Evolutionary conservation across 352 stramenopile genomes (phyloP).

Genomic region (Halophytophthora polymorphica): DNA sequence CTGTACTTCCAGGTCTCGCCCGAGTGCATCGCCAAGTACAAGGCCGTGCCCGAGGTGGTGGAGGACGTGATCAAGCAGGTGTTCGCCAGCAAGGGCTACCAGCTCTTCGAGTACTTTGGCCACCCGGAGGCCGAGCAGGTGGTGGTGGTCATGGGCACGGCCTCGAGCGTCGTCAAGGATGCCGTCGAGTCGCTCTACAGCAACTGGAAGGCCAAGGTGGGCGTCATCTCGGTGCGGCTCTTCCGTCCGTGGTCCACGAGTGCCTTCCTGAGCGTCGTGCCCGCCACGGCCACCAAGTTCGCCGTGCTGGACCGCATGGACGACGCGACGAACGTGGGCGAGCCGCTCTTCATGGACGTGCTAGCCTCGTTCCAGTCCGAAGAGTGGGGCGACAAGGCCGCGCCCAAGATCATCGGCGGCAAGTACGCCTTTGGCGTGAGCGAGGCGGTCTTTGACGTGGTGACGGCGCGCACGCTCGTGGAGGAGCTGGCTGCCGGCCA

Average conservation of each 20-base stretch:
- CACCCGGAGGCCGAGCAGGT: slow-evolving; percentile 82
- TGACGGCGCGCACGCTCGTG: slow-evolving; percentile 73
- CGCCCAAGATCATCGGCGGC: slow-evolving; percentile 73
- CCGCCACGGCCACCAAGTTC: slow-evolving; percentile 70
- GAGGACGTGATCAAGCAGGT: slow-evolving; percentile 83
- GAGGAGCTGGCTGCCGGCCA: slow-evolving; percentile 60
- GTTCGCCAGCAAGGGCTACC: slow-evolving; percentile 77
- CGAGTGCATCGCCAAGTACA: slow-evolving; percentile 83
- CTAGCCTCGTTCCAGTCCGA: slow-evolving; percentile 88
- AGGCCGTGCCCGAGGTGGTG: slow-evolving; percentile 57
- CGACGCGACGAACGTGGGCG: slow-evolving; percentile 80
- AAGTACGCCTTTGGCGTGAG: slow-evolving; percentile 72
- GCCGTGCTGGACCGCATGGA: slow-evolving; percentile 91
- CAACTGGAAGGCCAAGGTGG: slow-evolving; percentile 83
- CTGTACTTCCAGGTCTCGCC: slow-evolving; percentile 92
- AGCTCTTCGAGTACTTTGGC: slow-evolving; percentile 90
- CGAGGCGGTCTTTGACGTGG: slow-evolving; percentile 80
- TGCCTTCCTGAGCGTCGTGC: slow-evolving; percentile 77
- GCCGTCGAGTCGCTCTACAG: slow-evolving; percentile 81
- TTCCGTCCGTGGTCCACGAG: slow-evolving; percentile 88
- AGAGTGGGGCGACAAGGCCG: slow-evolving; percentile 49
- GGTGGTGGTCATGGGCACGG: slow-evolving; percentile 90
- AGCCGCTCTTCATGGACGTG: slow-evolving; percentile 92
- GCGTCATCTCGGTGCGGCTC: slow-evolving; percentile 87
- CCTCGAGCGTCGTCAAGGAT: slow-evolving; percentile 85